Base-by-base conservation (phyloP, 768 basidiomycete species). In the Flagelloscypha sp. region DNA sequence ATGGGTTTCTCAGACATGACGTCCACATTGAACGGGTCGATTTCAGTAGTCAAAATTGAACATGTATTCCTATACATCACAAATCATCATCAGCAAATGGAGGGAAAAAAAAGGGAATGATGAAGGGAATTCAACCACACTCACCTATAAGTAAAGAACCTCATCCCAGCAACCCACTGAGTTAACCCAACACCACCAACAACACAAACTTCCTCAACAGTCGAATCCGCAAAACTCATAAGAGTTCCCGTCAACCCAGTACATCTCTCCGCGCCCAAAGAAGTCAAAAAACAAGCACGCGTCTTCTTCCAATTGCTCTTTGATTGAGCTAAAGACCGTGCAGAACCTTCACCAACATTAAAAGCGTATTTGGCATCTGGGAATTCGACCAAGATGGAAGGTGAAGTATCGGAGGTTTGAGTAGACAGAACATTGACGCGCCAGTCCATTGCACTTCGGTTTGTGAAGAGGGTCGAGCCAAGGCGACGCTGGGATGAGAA, bases 281-380 rank as follows among this genome's bases (percentile, higher is more conserved):
- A 71, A 1, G 79, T 84, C 43, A 90, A 59, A 56, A 95, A 93
- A 7, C 94, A 39, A 1, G 68, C 79, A 24, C 66, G 69, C 4
- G 83, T 65, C 45, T 74, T 82, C 51, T 68, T 75, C 70, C 85
- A 74, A 32, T 74, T 74, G 29, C 70, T 61, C 43, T 61, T 63
- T 40, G 75, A 75, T 58, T 90, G 82, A 11, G 79, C 57, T 50
- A 83, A 84, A 1, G 82, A 61, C 23, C 93, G 65, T 27, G 76
- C 79, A 2, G 82, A 77, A 40, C 82, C 83, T 56, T 95, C 90
- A 6, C 86, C 81, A 13, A 68, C 76, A 56, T 92, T 92, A 68
- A 97, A 89, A 24, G 93, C 67, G 47, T 92, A 97, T 47, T 87
- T 84, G 9, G 73, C 79, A 35, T 70, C 65, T 10, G 46, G 37